These are phyloP conservation scores for Pholiota molesta DNA, from an alignment of 768 basidiomycete genomes.

Conservation along the genomic window DNA sequence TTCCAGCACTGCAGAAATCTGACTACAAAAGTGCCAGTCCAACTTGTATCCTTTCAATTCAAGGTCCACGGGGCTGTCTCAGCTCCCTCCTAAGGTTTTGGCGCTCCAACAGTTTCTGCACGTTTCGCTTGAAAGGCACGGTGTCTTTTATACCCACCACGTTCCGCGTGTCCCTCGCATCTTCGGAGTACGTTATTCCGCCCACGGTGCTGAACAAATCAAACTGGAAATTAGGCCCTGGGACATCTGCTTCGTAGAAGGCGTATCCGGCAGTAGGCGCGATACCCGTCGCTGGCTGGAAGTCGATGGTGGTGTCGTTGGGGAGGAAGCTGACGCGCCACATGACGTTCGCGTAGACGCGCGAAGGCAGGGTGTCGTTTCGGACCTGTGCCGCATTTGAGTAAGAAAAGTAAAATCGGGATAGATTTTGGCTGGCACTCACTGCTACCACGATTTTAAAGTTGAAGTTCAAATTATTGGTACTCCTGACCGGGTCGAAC, in stretches of 20 bases:
- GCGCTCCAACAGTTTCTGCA: background rate
- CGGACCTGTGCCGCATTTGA: background rate
- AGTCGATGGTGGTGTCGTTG: background rate
- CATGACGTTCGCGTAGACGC: background rate
- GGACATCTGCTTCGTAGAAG: background rate
- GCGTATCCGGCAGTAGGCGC: background rate
- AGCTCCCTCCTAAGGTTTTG: background rate
- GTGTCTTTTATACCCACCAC: background rate
- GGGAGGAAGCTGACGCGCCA: background rate
- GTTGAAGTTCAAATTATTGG: background rate
- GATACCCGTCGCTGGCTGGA: background rate
- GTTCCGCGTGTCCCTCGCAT: background rate
- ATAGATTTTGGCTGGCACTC: background rate
- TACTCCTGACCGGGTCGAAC: constrained; percentile 6
- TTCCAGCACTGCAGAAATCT: too few relatives aligned
- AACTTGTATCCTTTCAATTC: too few relatives aligned
- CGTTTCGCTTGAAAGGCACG: background rate
- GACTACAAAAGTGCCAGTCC: too few relatives aligned
- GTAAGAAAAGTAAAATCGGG: background rate
- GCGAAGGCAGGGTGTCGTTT: background rate
- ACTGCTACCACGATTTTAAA: constrained; percentile 3
- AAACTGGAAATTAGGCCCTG: background rate
- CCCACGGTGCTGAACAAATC: background rate
- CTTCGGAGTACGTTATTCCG: background rate
- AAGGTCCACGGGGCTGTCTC: background rate